Conservation (phyloP, 2,329 filamentous ascomycete genomes). For the Apiospora marii region DNA sequence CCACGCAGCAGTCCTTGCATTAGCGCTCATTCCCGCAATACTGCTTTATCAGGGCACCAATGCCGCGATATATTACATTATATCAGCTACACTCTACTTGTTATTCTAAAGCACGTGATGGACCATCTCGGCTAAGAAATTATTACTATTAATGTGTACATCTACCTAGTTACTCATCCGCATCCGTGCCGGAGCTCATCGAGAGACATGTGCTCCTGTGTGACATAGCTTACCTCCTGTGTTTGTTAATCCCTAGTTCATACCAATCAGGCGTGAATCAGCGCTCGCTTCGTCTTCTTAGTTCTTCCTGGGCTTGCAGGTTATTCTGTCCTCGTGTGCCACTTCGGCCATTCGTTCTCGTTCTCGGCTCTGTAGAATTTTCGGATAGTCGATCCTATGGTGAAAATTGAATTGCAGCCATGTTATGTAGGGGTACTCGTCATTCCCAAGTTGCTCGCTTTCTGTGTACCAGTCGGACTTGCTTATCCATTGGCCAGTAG, state of each 20-base stretch:
- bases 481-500: background rate
- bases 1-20: no score
- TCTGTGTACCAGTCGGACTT: background rate
- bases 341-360: background rate
- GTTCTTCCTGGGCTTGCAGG: background rate
- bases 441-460: background rate
- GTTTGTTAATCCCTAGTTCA: no score
- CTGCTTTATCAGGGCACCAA: no score
- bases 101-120: background rate
- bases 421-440: background rate
- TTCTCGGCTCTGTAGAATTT: background rate
- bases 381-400: background rate
- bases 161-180: background rate
- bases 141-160: background rate
- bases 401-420: background rate
- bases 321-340: background rate
- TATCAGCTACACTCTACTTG: background rate
- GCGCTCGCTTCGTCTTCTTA: no score
- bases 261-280: no score
- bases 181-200: background rate
- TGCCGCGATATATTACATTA: conserved; percentile 11
- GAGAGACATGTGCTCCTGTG: background rate
- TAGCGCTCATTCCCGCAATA: no score
- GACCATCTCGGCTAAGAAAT: background rate
- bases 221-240: no score